Base-by-base conservation (phyloP, 768 basidiomycete genomes). In the Boletus rubescentipes region DNA sequence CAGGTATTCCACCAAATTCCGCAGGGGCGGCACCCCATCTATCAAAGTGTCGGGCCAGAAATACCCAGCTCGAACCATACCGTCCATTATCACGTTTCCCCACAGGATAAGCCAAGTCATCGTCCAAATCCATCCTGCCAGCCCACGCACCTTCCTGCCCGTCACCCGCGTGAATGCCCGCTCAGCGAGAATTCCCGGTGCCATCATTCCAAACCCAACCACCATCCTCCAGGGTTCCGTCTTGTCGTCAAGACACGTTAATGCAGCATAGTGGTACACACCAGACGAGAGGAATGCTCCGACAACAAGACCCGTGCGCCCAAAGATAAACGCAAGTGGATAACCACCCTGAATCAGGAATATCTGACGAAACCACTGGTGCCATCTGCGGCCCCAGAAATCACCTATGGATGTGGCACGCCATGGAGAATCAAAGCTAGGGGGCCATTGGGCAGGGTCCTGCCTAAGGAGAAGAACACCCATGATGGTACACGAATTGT, bases 351-450 rank as follows among this genome's bases (percentile, higher is more conserved):
- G 32, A 35, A 50, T 40, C n/a, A 50, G 49, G 32, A 50, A 50
- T n/a, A 34, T 23, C n/a, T 49, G 49, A 12, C 49, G 49, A 34
- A 49, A 21, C 49, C 49, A 49, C 31, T 49, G 49, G 31, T 49
- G 49, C 49, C 49, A 49, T 20, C 49, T 49, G 15, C 39, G 49
- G 21, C 49, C 49, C 49, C 49, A 49, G 21, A 49, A 49, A 15
- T 49, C 30, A n/a, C 20, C 9, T 8, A 49, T 7, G 34, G 49
- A 50, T 8, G 49, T 42, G 32, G 49, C 34, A 14, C 40, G 23
- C 49, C 49, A 50, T 1, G 49, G 49, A 2, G 49, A 15, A 15
- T 50, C 49, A n/a, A 50, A 50, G 21, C 40, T 32, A 11, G 49
- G 49, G 16, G 49, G 49, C 49, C 49, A 50, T 23, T 41, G 40